Evolutionary conservation across 2,329 filamentous ascomycete genomes (phyloP).

Genomic region (Diplocarpon mali): DNA sequence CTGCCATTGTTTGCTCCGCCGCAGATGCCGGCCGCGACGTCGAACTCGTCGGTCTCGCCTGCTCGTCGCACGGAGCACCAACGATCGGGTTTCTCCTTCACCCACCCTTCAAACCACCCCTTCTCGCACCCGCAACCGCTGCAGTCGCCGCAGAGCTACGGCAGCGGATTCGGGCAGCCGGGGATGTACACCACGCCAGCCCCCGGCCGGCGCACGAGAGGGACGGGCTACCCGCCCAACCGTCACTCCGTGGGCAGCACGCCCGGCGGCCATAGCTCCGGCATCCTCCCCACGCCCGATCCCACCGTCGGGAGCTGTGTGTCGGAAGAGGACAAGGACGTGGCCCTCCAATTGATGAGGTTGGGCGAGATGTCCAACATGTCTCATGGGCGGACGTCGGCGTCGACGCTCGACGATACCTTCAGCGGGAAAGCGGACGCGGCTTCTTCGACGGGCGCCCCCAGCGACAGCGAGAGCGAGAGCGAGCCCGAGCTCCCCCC

Average conservation of each 20-base stretch:
- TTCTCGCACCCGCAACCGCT: constrained; percentile 68
- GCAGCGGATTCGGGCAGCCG: constrained; percentile 41
- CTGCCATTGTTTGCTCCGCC: constrained; percentile 88
- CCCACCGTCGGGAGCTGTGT: constrained; percentile 96
- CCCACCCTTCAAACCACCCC: constrained; percentile 64
- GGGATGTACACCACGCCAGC: constrained; percentile 53
- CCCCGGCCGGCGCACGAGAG: constrained; percentile 55
- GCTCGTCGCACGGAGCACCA: constrained; percentile 67
- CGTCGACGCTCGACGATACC: constrained; percentile 85
- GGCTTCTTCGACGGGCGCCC: constrained; percentile 75
- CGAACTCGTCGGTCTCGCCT: constrained; percentile 93
- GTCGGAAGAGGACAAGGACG: constrained; percentile 87
- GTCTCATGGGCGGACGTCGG: constrained; percentile 84
- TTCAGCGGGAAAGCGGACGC: constrained; percentile 83
- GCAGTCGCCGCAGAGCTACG: constrained; percentile 74
- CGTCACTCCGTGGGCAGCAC: constrained; percentile 31
- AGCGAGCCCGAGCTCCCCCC: constrained; percentile 52
- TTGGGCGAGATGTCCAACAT: constrained; percentile 89
- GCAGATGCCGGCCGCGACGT: constrained; percentile 87
- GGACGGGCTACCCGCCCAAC: constrained; percentile 41
- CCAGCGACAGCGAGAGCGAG: constrained; percentile 64
- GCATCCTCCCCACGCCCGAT: constrained; percentile 82
- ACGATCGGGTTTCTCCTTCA: constrained; percentile 64
- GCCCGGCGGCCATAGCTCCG: constrained; percentile 35
- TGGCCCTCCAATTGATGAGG: constrained; percentile 92